Conservation (phyloP, 1,284 basidiomycete genomes). For the Cryptococcus sp. region DNA sequence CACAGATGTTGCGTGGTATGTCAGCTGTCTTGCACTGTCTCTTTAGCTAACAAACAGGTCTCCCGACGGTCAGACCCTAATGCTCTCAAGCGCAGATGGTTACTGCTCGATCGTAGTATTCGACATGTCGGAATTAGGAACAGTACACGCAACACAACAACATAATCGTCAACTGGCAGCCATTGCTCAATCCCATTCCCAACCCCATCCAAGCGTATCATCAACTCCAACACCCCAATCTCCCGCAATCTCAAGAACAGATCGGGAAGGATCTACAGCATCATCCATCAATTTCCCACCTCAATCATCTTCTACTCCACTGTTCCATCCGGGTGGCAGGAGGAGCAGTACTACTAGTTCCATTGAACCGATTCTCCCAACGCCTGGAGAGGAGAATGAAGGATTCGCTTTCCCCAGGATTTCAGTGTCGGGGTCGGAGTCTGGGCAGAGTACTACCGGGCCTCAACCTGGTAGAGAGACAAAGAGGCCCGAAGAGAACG, state of each 20-base stretch:
- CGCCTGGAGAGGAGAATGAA: slow-evolving; percentile 34
- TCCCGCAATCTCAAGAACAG: slow-evolving; percentile 35
- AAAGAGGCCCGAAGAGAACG: slow-evolving; percentile 51
- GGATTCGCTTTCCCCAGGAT: slow-evolving; percentile 8
- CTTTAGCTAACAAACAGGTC: slow-evolving; percentile 60
- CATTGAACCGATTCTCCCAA: slow-evolving; percentile 28
- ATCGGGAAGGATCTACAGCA: background rate
- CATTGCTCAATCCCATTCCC: slow-evolving; percentile 73
- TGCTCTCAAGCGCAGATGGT: slow-evolving; percentile 89
- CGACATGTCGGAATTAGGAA: slow-evolving; percentile 78
- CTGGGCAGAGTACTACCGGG: slow-evolving; percentile 2
- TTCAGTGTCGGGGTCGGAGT: slow-evolving; percentile 1
- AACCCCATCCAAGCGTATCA: slow-evolving; percentile 28
- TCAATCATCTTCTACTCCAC: slow-evolving; percentile 2
- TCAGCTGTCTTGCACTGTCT: slow-evolving; percentile 13
- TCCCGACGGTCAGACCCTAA: slow-evolving; percentile 86
- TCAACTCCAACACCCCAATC: slow-evolving; percentile 48
- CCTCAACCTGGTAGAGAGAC: too few relatives aligned
- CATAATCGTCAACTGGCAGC: slow-evolving; percentile 78
- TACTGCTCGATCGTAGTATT: slow-evolving; percentile 88
- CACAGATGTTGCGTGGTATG: slow-evolving; percentile 92
- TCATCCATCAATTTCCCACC: slow-evolving; percentile 16
- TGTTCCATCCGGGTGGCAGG: slow-evolving; percentile 2
- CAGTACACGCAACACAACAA: slow-evolving; percentile 79
- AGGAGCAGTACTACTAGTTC: slow-evolving; percentile 12